phyloP scores from a whole-genome alignment of 2,329 filamentous ascomycete species.

The Cladosporium colombiae region DNA sequence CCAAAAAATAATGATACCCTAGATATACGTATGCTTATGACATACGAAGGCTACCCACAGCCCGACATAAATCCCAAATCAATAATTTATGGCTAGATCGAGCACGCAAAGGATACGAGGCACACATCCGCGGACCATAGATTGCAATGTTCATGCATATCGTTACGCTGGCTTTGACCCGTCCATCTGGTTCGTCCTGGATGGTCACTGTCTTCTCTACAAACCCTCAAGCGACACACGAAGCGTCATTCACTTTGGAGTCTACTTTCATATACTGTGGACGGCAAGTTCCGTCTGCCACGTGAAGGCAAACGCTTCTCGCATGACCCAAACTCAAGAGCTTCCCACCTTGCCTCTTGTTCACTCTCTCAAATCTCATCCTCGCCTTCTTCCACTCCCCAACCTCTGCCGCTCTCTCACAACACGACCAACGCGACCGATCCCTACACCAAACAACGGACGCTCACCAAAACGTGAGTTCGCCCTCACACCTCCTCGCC shows the following conservation, averaged over 20 bases:
- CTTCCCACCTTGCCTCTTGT: not conserved
- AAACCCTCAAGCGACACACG: too few species aligned
- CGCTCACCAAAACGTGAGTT: not conserved
- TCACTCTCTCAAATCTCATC: not conserved
- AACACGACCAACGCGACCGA: not conserved
- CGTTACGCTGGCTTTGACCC: too few species aligned
- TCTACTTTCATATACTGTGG: not conserved
- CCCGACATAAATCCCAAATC: not conserved
- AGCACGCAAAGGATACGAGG: too few species aligned
- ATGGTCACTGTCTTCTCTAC: too few species aligned
- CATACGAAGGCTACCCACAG: not conserved
- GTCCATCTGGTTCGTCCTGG: too few species aligned
- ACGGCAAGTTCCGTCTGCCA: not conserved
- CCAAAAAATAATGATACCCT: constrained; percentile 17
- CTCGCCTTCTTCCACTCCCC: not conserved
- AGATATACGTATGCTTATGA: constrained; percentile 9
- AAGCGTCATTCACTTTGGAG: not conserved
- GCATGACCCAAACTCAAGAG: not conserved
- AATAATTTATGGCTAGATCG: too few species aligned
- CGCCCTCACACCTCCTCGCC: not conserved
- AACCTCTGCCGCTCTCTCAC: not conserved
- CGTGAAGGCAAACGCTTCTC: not conserved
- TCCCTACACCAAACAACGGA: not conserved
- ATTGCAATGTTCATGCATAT: too few species aligned
- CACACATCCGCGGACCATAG: too few species aligned